Percentiles rank a stretch among this genome's conserved stretches.
These are phyloP conservation scores for Amanita pseudoporphyria DNA, from an alignment of 768 basidiomycete species.

Conservation along the genomic window DNA sequence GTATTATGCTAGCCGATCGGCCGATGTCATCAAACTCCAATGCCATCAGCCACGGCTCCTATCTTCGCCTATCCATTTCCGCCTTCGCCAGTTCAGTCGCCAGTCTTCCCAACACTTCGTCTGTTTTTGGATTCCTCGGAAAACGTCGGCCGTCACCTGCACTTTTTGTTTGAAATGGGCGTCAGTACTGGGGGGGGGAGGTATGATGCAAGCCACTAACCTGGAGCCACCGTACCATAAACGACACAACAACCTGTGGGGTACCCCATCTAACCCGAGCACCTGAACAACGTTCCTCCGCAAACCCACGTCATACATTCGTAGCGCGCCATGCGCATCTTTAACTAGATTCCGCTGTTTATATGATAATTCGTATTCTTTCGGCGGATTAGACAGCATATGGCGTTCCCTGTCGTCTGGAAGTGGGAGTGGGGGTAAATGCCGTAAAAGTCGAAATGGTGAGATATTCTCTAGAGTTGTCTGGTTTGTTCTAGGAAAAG, in stretches of 20 bases:
- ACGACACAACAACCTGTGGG: slow-evolving; percentile 42
- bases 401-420: slow-evolving; percentile 19
- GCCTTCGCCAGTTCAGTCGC: slow-evolving; percentile 50
- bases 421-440: slow-evolving; percentile 54
- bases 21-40: no score
- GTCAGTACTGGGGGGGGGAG: not conserved
- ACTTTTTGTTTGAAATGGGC: slow-evolving; percentile 19
- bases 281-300: slow-evolving; percentile 60
- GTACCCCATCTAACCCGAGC: slow-evolving; percentile 39
- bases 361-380: slow-evolving; percentile 62
- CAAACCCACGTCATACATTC: slow-evolving; percentile 69
- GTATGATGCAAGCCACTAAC: slow-evolving; percentile 27
- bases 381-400: slow-evolving; percentile 55
- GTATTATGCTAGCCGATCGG: no score
- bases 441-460: slow-evolving; percentile 62
- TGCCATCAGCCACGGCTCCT: no score
- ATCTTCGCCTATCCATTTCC: slow-evolving; percentile 35
- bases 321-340: slow-evolving; percentile 49
- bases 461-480: slow-evolving; percentile 76
- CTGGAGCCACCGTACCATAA: slow-evolving; percentile 53
- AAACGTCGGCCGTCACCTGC: slow-evolving; percentile 60
- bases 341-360: slow-evolving; percentile 56
- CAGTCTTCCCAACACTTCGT: slow-evolving; percentile 55
- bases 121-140: slow-evolving; percentile 58
- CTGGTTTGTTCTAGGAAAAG: slow-evolving; percentile 57